Conservation (phyloP, 2,329 filamentous ascomycete genomes). For the Clonostachys sp. region DNA sequence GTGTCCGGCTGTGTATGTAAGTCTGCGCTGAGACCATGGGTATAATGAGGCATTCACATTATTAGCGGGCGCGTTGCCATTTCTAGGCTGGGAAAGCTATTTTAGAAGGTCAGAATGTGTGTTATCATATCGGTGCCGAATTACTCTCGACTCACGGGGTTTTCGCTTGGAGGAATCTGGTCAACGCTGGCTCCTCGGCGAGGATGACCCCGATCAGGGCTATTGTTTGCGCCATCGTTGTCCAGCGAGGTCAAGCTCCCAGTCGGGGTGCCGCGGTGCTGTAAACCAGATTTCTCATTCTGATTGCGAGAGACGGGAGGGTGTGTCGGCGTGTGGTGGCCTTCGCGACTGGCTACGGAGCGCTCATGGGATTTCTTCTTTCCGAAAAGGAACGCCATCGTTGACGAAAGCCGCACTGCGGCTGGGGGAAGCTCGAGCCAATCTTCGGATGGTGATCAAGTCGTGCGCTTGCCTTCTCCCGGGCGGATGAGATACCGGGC, state of each 20-base stretch:
- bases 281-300: conserved; percentile 48
- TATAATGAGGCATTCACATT: conserved; percentile 73
- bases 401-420: conserved; percentile 34
- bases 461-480: conserved; percentile 3
- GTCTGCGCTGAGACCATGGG: conserved; percentile 87
- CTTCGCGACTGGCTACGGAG: conserved; percentile 50
- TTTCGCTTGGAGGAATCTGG: conserved; percentile 34
- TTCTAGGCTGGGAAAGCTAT: conserved; percentile 35
- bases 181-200: conserved; percentile 48
- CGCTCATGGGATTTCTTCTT: conserved; percentile 73
- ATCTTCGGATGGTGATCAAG: conserved; percentile 9
- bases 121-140: background rate
- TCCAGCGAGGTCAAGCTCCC: conserved; percentile 72
- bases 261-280: conserved; percentile 65
- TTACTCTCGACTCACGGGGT: conserved; percentile 29
- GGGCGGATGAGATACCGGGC: background rate
- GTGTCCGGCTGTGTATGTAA: conserved; percentile 80
- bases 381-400: conserved; percentile 80
- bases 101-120: conserved; percentile 18
- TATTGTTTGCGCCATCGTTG: conserved; percentile 49
- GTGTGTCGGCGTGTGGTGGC: conserved; percentile 42
- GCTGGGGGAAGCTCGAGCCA: conserved; percentile 9
- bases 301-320: conserved; percentile 41
- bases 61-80: conserved; percentile 34
- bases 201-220: conserved; percentile 60